Evolutionary conservation across 768 basidiomycete species (phyloP), one percentile per base, ranked within the genome.

Genomic region (Daedalea quercina): DNA sequence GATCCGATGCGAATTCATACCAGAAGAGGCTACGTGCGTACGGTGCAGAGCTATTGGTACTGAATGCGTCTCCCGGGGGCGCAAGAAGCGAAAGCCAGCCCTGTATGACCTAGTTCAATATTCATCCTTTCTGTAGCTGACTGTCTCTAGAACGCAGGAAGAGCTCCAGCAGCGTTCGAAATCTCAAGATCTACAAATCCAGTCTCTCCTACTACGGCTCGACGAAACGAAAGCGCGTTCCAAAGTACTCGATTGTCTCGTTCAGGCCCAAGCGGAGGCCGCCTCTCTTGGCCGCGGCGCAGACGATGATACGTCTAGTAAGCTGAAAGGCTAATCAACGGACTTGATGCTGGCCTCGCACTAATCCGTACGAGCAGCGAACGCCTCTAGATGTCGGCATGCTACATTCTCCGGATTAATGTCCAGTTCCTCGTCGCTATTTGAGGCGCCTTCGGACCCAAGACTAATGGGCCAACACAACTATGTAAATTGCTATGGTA

Each of bases 61-160:
- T 50, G 64, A 70, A 51, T 82, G 80, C 54, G 63, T 72, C 23
- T 63, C 76, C 4, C 72, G 78, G 35, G 68, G 63, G 42, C 72
- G 80, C 50, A 82, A 82, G 67, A 81, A 79, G 60, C 74, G 80
- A 42, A 79, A 79, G 63, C 67, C 76, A 51, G 80, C 79, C 41
- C 78, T 77, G 79, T 80, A 66, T 50, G 78, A 63, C 17, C 22
- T 24, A 22, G 4, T 47, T 24, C 44, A 24, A 47, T 6, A 31
- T 11, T n/a, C 22, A 45, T 28, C 49, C 15, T 17, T 22, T 37
- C 34, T 13, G 26, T 33, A 35, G 26, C 42, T 52, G 1, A 34
- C 25, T 19, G 24, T 48, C n/a, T 28, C 34, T 47, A 81, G 79
- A 11, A 79, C 77, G 2, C 79, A 81, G 50, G 80, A 81, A 59